Evolutionary conservation across 306 rosid genomes (phyloP), one percentile per base, ranked within the genome.

Genomic region (Vigna reflexopilosa): DNA sequence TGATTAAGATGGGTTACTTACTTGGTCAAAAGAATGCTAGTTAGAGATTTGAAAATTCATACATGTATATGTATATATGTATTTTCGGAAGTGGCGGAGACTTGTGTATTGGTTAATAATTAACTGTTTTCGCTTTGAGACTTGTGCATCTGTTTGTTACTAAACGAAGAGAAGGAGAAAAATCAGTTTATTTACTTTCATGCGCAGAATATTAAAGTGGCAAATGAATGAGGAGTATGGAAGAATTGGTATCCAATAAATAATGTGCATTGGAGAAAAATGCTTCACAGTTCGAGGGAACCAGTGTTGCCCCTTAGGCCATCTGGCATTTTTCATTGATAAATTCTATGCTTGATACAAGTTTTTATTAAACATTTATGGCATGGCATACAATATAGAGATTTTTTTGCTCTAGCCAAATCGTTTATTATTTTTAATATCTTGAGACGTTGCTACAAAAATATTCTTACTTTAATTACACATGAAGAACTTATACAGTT

Each of bases 41-140:
- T 15, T 40, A 73, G 19, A 56, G 42, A 32, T 76, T 59, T 77
- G 28, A 62, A 79, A 13, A 57, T 82, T 51, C 55, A 69, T 59
- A 71, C 58, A 68, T 63, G 52, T 77, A 34, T 49, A 67, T 64
- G 62, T 51, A 50, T 81, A 49, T 49, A 67, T 64, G 62, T 51
- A 50, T 77, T 38, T 24, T 24, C 24, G 13, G 47, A 62, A 22
- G 24, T 62, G 47, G 13, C 20, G 5, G 42, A 13, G 66, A 61
- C 9, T 59, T 59, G 66, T 50, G 71, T 48, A n/a, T 30, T 51
- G 44, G 9, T 51, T 54, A 2, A 58, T 58, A 65, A 36, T 51
- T 48, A 14, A 30, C 26, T 55, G 17, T 73, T 50, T 54, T 51
- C 58, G 40, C 26, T 24, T 62, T 52, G 44, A 24, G 9, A 42